Evolutionary conservation across 345 rosid genomes (phyloP).

Genomic region (Salix purpurea): DNA sequence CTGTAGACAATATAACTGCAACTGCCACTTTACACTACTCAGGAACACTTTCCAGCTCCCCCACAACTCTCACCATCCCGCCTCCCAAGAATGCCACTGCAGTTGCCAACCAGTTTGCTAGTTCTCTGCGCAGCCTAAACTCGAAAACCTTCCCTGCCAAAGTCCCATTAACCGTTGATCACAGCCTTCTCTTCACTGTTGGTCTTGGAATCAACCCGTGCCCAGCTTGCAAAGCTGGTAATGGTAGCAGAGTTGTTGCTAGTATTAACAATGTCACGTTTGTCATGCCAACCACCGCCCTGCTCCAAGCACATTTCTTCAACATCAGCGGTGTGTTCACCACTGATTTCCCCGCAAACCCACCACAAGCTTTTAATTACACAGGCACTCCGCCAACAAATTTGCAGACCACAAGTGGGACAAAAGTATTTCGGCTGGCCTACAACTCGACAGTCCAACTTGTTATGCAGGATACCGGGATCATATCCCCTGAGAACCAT

Average conservation of each 20-base stretch:
- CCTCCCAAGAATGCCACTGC: constrained; percentile 59
- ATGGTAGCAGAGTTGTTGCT: constrained; percentile 52
- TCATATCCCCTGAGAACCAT: constrained; percentile 36
- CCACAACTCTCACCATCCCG: constrained; percentile 31
- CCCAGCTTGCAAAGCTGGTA: constrained; percentile 48
- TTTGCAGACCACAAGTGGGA: constrained; percentile 24
- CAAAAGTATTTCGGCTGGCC: constrained; percentile 27
- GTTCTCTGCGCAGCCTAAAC: constrained; percentile 55
- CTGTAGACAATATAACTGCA: constrained; percentile 53
- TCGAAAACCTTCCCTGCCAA: constrained; percentile 55
- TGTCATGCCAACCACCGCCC: constrained; percentile 51
- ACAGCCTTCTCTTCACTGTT: constrained; percentile 37
- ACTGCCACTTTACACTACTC: constrained; percentile 52
- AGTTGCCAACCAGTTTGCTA: constrained; percentile 40
- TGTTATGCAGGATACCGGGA: constrained; percentile 42
- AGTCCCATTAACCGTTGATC: constrained; percentile 56
- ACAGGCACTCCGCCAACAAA: constrained; percentile 19
- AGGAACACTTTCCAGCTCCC: constrained; percentile 27
- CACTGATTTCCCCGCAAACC: constrained; percentile 35
- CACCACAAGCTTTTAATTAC: constrained; percentile 27
- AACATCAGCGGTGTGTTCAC: constrained; percentile 38
- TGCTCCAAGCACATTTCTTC: constrained; percentile 64
- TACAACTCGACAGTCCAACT: constrained; percentile 37
- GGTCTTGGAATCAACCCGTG: constrained; percentile 59
- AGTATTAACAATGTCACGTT: constrained; percentile 62